Evolutionary conservation across 1,139 yeast species (phyloP).

Genomic region (Hemisphaericaspora xylofermentans): DNA sequence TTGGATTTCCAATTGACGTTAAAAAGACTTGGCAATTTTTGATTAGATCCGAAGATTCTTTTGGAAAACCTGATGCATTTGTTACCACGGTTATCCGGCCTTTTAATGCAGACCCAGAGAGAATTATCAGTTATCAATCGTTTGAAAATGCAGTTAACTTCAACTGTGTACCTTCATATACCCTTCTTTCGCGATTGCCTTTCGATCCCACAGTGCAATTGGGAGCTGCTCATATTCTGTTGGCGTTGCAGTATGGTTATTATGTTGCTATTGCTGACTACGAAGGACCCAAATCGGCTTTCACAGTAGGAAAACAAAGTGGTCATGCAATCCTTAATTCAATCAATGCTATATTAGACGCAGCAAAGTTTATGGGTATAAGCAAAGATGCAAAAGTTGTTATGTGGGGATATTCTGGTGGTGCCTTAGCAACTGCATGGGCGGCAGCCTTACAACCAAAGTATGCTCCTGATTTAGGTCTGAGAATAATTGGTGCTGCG

Average conservation of each 20-base stretch:
- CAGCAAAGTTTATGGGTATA: constrained; percentile 25
- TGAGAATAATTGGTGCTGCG: constrained; percentile 29
- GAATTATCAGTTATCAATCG: constrained; percentile 32
- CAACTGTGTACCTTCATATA: constrained; percentile 36
- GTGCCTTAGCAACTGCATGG: constrained; percentile 35
- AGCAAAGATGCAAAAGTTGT: constrained; percentile 23
- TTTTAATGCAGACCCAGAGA: constrained; percentile 26
- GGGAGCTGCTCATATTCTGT: constrained; percentile 20
- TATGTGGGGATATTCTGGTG: constrained; percentile 41
- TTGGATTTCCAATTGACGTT: constrained; percentile 19
- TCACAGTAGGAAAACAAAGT: constrained; percentile 29
- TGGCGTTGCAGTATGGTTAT: constrained; percentile 29
- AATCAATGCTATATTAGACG: constrained; percentile 23
- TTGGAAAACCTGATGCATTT: constrained; percentile 31
- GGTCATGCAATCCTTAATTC: constrained; percentile 30
- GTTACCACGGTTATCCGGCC: constrained; percentile 35
- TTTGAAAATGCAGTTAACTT: constrained; percentile 32
- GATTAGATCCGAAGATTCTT: constrained; percentile 33
- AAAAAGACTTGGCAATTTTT: constrained; percentile 31
- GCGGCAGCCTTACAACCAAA: constrained; percentile 30
- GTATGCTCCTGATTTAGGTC: constrained; percentile 31
- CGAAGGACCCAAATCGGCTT: constrained; percentile 29
- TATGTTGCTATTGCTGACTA: constrained; percentile 34
- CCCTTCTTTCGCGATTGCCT: constrained; percentile 22
- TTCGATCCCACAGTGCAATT: constrained; percentile 17